phyloP scores from a whole-genome alignment of 345 rosid genomes.

The Lepidium aucheri region DNA sequence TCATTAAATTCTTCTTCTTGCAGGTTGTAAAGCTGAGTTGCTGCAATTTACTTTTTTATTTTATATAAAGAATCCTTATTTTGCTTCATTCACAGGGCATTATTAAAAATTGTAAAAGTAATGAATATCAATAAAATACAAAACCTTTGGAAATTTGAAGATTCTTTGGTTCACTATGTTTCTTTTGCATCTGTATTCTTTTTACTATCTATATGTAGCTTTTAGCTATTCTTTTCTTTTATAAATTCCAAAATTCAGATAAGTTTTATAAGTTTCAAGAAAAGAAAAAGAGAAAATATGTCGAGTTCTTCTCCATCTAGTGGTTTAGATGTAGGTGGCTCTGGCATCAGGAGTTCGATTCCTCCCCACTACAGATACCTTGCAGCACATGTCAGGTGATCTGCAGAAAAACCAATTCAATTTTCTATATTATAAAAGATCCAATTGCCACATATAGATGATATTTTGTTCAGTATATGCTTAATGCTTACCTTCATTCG shows the following conservation, averaged over 20 bases:
- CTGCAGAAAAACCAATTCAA: not conserved
- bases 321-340: too few relatives aligned
- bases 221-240: not conserved
- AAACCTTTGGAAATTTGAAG: not conserved
- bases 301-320: too few relatives aligned
- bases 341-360: too few relatives aligned
- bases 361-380: too few relatives aligned
- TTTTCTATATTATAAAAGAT: not conserved
- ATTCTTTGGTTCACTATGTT: slow-evolving; percentile 16
- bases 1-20: not conserved
- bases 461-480: not conserved
- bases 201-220: not conserved
- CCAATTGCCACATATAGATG: not conserved
- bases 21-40: slow-evolving; percentile 19
- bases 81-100: slow-evolving; percentile 25
- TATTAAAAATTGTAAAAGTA: not conserved
- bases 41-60: not conserved
- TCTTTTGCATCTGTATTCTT: not conserved
- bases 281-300: not conserved
- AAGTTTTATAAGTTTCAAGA: not conserved
- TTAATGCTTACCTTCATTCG: not conserved
- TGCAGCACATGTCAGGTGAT: not conserved
- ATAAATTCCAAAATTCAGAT: not conserved
- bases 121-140: not conserved
- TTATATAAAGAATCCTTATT: slow-evolving; percentile 3